Evolutionary conservation across 768 basidiomycete genomes (phyloP).

Genomic region (Auricularia sp.): DNA sequence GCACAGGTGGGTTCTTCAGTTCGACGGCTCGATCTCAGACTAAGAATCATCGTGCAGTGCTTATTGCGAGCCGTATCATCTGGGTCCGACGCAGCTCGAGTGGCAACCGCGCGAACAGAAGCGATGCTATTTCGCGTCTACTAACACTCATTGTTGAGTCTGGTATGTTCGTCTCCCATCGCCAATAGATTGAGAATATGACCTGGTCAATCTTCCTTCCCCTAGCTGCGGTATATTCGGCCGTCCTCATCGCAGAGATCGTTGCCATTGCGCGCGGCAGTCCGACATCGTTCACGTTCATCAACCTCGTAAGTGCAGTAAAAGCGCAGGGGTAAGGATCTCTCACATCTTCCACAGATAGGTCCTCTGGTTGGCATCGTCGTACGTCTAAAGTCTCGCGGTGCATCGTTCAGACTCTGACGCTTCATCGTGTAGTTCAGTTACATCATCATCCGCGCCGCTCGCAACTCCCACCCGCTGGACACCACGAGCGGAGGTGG

Average conservation of each 20-base stretch:
- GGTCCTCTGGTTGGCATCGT: not conserved
- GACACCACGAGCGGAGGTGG: not conserved
- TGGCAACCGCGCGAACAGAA: not conserved
- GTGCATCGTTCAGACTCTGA: not conserved
- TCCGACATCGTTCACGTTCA: not conserved
- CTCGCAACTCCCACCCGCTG: not conserved
- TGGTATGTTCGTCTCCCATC: not conserved
- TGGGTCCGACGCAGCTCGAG: not conserved
- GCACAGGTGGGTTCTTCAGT: not conserved
- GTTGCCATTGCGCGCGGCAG: not conserved
- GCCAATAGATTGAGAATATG: too few relatives aligned
- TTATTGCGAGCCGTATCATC: not conserved
- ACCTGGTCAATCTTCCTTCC: too few relatives aligned
- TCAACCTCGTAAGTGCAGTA: not conserved
- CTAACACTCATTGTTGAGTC: not conserved
- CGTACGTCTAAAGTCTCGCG: not conserved
- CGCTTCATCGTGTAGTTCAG: not conserved
- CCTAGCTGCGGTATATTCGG: not conserved
- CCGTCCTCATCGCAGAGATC: not conserved
- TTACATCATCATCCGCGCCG: slow-evolving; percentile 1
- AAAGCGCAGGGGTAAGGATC: not conserved
- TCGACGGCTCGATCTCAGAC: not conserved
- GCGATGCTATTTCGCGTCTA: not conserved
- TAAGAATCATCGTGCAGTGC: not conserved
- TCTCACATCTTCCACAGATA: not conserved